Evolutionary conservation across 2,329 filamentous ascomycete species (phyloP).

Genomic region (Sporothrix globosa): DNA sequence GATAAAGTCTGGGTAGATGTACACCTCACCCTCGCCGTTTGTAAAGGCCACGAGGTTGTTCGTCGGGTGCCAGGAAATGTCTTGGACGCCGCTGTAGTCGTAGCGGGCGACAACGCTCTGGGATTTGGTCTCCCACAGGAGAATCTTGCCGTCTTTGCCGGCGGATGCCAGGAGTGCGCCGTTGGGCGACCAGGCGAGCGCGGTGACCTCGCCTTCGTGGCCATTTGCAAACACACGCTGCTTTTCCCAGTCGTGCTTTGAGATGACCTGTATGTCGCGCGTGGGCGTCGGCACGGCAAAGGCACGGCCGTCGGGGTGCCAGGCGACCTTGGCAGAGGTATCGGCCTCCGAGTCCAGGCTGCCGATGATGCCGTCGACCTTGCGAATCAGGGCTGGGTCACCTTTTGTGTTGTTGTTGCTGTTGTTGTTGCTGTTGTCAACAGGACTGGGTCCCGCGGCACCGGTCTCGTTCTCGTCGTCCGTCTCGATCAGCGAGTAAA

Average conservation of each 20-base stretch:
- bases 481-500: constrained; percentile 80
- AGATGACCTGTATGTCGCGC: constrained; percentile 82
- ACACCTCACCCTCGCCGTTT: constrained; percentile 89
- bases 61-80: constrained; percentile 86
- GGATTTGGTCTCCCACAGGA: constrained; percentile 88
- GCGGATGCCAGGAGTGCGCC: constrained; percentile 80
- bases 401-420: neutral
- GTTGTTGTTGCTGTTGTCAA: neutral
- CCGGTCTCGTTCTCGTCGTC: constrained; percentile 46
- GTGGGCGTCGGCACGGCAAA: constrained; percentile 85
- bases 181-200: constrained; percentile 91
- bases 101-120: constrained; percentile 78
- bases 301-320: constrained; percentile 93
- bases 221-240: constrained; percentile 78
- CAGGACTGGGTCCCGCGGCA: neutral
- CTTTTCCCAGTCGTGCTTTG: constrained; percentile 85
- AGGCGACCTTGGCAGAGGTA: constrained; percentile 72
- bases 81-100: constrained; percentile 81
- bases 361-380: constrained; percentile 83
- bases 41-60: constrained; percentile 91
- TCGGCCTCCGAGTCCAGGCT: constrained; percentile 77
- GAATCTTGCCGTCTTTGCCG: constrained; percentile 67
- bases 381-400: constrained; percentile 73
- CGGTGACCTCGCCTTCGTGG: constrained; percentile 82
- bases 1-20: constrained; percentile 77